phyloP scores from a whole-genome alignment of 2,329 filamentous ascomycete genomes.

The Cladophialophora yegresii region DNA sequence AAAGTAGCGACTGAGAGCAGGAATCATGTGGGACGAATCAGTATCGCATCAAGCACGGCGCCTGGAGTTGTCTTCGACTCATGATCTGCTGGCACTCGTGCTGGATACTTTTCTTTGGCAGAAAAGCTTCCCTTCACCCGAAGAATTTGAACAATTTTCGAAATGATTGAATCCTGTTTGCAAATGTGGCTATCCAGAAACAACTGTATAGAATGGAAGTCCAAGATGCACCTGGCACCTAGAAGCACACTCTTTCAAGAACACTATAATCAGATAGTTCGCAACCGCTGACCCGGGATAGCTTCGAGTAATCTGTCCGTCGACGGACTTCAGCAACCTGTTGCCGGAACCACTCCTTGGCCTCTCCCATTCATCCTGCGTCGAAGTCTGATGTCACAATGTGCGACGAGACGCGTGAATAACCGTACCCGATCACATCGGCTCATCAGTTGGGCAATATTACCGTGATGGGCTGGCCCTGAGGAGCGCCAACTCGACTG shows the following conservation, averaged over 20 bases:
- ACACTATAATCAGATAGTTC: neutral
- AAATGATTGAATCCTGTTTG: neutral
- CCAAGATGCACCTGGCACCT: neutral
- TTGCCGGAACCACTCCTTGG: neutral
- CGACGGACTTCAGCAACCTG: neutral
- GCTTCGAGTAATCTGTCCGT: neutral
- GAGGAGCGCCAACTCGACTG: conserved; percentile 53
- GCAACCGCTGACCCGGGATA: neutral
- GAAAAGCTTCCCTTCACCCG: neutral
- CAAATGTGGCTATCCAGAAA: neutral
- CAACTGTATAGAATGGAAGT: neutral
- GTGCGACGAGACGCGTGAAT: neutral
- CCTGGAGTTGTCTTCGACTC: conserved; percentile 14
- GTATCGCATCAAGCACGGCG: conserved; percentile 22
- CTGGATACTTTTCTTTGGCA: neutral
- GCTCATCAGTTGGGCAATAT: conserved; percentile 22
- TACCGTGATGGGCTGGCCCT: conserved; percentile 43
- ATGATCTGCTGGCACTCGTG: neutral
- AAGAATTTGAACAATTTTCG: neutral
- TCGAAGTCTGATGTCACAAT: neutral
- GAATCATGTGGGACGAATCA: neutral
- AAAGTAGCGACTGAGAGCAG: conserved; percentile 42
- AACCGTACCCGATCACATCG: neutral
- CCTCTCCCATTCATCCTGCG: neutral
- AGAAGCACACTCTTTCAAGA: neutral